Evolutionary conservation across 1,284 basidiomycete species (phyloP).

Genomic region (Coniferiporia weirii): DNA sequence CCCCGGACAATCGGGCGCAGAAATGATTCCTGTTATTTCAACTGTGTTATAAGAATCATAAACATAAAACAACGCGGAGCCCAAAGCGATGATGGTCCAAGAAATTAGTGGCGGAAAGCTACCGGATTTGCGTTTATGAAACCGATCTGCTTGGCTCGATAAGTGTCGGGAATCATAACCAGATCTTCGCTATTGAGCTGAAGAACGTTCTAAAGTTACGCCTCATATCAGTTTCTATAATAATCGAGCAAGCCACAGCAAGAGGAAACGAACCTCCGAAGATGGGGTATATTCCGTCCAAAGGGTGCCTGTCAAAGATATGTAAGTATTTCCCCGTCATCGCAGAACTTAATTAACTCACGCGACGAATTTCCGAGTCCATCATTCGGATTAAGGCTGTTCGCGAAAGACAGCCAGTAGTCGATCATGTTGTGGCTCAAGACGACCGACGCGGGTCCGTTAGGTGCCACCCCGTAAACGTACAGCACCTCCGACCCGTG

Average conservation of each 20-base stretch:
- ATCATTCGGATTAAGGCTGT: conserved; percentile 45
- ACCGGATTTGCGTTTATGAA: conserved; percentile 31
- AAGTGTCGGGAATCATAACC: conserved; percentile 34
- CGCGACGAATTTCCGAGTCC: conserved; percentile 30
- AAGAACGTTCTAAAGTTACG: conserved; percentile 24
- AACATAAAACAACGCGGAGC: too few relatives aligned
- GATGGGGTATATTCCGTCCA: conserved; percentile 30
- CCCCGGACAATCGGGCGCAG: too few relatives aligned
- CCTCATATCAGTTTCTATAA: too few relatives aligned
- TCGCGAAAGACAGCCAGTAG: conserved; percentile 50
- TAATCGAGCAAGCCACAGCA: conserved; percentile 20
- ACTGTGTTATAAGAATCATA: too few relatives aligned
- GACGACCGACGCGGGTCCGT: conserved; percentile 25
- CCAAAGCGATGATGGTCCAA: too few relatives aligned
- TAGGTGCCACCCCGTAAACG: conserved; percentile 32
- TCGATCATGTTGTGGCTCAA: conserved; percentile 40
- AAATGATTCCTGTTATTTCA: too few relatives aligned
- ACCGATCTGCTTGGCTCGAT: conserved; percentile 31
- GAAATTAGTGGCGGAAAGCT: not conserved
- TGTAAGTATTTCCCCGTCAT: too few relatives aligned
- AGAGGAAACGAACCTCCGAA: conserved; percentile 24
- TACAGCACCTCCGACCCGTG: conserved; percentile 39
- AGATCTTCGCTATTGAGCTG: conserved; percentile 35
- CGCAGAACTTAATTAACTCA: not conserved
- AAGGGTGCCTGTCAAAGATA: conserved; percentile 28